Percentiles rank a stretch among this genome's conserved stretches.
Conservation (phyloP, 2,329 filamentous ascomycete species). For the Penicillium sp. region DNA sequence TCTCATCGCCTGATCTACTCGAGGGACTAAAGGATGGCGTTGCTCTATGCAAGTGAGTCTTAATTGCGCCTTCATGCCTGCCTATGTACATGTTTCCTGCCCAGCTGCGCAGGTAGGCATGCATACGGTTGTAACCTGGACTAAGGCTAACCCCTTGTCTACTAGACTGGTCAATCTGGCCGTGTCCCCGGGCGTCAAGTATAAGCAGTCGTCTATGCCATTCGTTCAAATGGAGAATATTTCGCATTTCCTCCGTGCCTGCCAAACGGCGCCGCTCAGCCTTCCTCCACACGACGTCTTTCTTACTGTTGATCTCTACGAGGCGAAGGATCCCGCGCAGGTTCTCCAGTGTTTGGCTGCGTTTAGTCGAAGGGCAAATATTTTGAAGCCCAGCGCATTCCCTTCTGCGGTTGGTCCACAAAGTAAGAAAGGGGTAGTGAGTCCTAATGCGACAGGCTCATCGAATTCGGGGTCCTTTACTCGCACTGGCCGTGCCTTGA, state of each 20-base stretch:
- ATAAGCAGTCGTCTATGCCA: constrained; percentile 90
- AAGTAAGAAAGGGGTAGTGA: constrained; percentile 58
- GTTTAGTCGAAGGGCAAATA: constrained; percentile 83
- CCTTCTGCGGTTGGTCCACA: constrained; percentile 74
- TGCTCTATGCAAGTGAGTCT: constrained; percentile 79
- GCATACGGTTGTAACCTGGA: constrained; percentile 1
- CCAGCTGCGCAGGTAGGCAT: background rate
- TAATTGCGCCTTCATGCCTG: background rate
- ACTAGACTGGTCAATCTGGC: constrained; percentile 76
- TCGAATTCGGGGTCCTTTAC: constrained; percentile 47
- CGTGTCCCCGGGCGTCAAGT: constrained; percentile 77
- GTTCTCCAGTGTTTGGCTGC: constrained; percentile 89
- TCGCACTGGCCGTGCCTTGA: constrained; percentile 47
- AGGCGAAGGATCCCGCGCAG: constrained; percentile 92
- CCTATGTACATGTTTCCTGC: background rate
- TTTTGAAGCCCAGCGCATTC: constrained; percentile 71
- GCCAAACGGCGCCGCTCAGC: constrained; percentile 79
- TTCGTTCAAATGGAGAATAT: constrained; percentile 99
- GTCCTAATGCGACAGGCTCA: constrained; percentile 66
- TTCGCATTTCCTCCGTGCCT: constrained; percentile 87
- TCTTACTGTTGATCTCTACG: constrained; percentile 93
- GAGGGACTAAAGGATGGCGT: constrained; percentile 88
- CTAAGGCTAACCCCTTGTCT: constrained; percentile 25
- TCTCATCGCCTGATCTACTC: constrained; percentile 74
- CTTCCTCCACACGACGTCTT: constrained; percentile 94